Base-by-base conservation (phyloP, 371 early-diverging fungal species). In the Mortierella sp. region DNA sequence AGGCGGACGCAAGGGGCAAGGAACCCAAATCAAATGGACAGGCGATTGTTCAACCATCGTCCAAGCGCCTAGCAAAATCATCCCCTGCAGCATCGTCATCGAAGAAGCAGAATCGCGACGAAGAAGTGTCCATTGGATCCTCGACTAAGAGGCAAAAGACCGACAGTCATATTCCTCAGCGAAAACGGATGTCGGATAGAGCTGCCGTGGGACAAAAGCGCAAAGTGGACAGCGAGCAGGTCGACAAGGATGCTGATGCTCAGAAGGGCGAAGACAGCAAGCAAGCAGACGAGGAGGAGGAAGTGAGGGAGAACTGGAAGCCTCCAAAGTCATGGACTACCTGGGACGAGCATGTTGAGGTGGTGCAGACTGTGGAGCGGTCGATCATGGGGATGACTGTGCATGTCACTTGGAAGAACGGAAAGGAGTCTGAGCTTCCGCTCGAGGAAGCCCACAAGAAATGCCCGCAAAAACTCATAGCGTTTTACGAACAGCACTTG, bases 401-500 rank as follows among this genome's bases (percentile, higher is more conserved):
- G 17, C 57, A 69, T 44, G 14, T 76, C 27, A 1, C 17, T 0
- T 76, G 76, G 76, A 76, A 65, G 43, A 53, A 69, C 41, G 76
- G 76, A 25, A 57, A 53, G 44, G 58, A 69, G 25, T 61, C 65
- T 2, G 61, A 45, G 28, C 69, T 68, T 51, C 43, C 55, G 0
- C 45, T 60, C 40, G 59, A 53, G 28, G 52, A 21, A 1, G 65
- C 65, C 8, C 76, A 76, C 37, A 16, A 39, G 5, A 55, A 57
- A 25, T 76, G 64, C 29, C 76, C 76, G 2, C 64, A 55, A 29
- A 68, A 60, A 40, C 52, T 76, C 27, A 68, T 76, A 37, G 48
- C 49, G 19, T 76, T 65, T 52, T 76, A 76, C 34, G 76, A 76
- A 62, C 34, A 43, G 44, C 76, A 76, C 24, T 54, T 76, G 41